phyloP scores from a whole-genome alignment of 73 alveolate species.

The Stentor coeruleus region DNA sequence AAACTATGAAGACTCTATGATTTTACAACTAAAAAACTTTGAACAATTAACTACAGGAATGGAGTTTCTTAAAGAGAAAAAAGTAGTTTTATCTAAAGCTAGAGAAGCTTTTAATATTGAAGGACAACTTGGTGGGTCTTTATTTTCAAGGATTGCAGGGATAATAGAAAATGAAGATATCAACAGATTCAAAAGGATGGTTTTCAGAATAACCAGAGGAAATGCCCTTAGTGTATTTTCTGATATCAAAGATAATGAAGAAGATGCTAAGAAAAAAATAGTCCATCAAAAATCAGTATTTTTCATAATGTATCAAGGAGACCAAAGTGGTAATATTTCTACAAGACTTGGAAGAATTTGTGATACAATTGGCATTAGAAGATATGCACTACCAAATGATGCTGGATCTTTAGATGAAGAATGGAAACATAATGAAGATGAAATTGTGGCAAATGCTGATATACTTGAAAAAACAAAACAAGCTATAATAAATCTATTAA shows the following conservation, averaged over 20 bases:
- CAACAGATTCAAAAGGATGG: constrained; percentile 66
- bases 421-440: constrained; percentile 41
- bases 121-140: constrained; percentile 27
- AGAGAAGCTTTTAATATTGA: constrained; percentile 34
- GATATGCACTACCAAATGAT: constrained; percentile 42
- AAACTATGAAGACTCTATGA: constrained; percentile 25
- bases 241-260: constrained; percentile 52
- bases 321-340: constrained; percentile 58
- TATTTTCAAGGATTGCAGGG: constrained; percentile 68
- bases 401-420: constrained; percentile 34
- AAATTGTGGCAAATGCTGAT: constrained; percentile 40
- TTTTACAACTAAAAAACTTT: constrained; percentile 24
- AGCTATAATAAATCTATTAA: constrained; percentile 46
- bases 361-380: constrained; percentile 73
- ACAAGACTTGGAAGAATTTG: constrained; percentile 73
- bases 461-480: constrained; percentile 51
- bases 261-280: constrained; percentile 46
- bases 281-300: constrained; percentile 51
- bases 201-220: constrained; percentile 92
- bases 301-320: constrained; percentile 81
- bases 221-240: constrained; percentile 73
- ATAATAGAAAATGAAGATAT: constrained; percentile 77
- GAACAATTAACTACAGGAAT: constrained; percentile 31
- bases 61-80: constrained; percentile 36
- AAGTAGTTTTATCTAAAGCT: constrained; percentile 40